Conservation (phyloP, 495 filamentous ascomycete species). For the Hypoxylon cercidicola region DNA sequence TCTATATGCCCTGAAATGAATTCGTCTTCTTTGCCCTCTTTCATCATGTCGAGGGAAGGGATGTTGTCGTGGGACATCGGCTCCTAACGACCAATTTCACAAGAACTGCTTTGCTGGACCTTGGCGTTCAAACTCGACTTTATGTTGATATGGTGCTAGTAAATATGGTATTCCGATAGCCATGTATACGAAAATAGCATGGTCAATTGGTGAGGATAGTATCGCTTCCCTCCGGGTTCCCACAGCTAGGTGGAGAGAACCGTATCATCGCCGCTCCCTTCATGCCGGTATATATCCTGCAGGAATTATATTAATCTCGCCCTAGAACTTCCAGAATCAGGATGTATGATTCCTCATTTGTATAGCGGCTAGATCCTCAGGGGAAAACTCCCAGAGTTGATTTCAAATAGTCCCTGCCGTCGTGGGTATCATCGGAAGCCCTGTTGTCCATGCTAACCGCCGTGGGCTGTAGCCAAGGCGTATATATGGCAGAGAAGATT, state of each 20-base stretch:
- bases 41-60: no score
- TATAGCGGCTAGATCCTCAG: conserved; percentile 2
- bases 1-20: no score
- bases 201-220: no score
- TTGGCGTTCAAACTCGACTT: no score
- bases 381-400: neutral
- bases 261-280: neutral
- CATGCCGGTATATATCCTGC: neutral
- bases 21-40: neutral
- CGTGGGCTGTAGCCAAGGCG: conserved; percentile 11
- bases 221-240: neutral
- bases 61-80: no score
- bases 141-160: no score
- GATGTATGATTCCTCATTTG: conserved; percentile 1
- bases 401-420: conserved; percentile 15
- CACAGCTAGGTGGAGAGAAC: neutral
- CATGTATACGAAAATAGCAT: no score
- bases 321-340: conserved; percentile 8
- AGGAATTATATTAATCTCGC: conserved; percentile 2
- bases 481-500: conserved; percentile 7
- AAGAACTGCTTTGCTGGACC: no score
- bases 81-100: no score
- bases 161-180: no score
- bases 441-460: conserved; percentile 3
- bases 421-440: conserved; percentile 16